Base-by-base conservation (phyloP, 805 yeast species). In the Candida sithepensis region DNA sequence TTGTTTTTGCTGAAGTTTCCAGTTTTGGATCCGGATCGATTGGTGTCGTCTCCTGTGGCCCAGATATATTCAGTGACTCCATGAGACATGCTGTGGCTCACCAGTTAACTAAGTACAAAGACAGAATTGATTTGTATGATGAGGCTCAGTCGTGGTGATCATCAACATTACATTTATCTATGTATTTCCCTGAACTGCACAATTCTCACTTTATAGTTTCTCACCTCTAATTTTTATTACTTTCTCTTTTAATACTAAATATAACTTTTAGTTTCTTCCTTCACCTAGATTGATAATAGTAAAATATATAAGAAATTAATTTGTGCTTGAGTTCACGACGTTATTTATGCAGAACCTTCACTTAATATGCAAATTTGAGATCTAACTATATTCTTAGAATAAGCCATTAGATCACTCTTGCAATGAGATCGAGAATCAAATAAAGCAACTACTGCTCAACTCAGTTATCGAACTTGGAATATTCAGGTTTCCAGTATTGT, bases 81-180 rank as follows among this genome's bases (percentile, higher is more conserved):
- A 54, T 81, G 19, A 73, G 92, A 58, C 60, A 67, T 34, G 61
- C 74, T 3, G 75, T 82, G 3, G 69, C 75, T 0, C 52, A 68
- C 38, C 60, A 74, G 48, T 60, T 81, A 43, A 65, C 70, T 32
- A 51, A 64, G 26, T 65, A 67, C 45, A 62, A 72, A n/a, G 69
- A 74, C 42, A 73, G 86, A 39, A 77, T 86, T 18, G 91, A 84
- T 50, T 82, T 82, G 57, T 82, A 72, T 59, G 96, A 88, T 61
- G 91, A 85, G 58, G 73, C 84, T 42, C 89, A 85, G 66, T 71
- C 77, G 12, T 87, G 96, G 95, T 82, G 59, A 57, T 34, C 18
- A 21, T 30, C 34, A 12, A 7, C 16, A 30, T 30, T 30, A 8
- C 10, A 26, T 8, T 26, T 8, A 26, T 26, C 12, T 8, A 26